These are phyloP conservation scores for Platanthera zijinensis DNA, from an alignment of 106 monocot species.

Conservation along the genomic window DNA sequence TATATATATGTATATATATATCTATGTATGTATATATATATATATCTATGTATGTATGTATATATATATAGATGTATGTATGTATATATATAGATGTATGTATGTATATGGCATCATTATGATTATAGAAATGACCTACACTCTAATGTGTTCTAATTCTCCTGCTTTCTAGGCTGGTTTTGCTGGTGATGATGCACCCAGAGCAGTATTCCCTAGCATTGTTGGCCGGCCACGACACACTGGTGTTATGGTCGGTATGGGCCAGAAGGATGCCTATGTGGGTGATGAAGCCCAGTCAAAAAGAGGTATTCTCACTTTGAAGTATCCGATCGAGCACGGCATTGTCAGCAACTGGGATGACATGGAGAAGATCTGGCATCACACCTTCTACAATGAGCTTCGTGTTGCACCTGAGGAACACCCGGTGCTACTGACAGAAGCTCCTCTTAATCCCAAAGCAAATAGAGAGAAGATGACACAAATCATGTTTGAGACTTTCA, in stretches of 20 bases:
- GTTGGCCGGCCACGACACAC: slow-evolving; percentile 15
- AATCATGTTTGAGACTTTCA: slow-evolving; percentile 19
- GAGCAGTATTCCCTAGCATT: slow-evolving; percentile 18
- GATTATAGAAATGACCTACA: not conserved
- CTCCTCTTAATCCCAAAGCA: slow-evolving; percentile 17
- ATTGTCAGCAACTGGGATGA: slow-evolving; percentile 21
- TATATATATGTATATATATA: too few relatives aligned
- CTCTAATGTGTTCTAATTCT: not conserved
- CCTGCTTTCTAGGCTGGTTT: slow-evolving; percentile 10
- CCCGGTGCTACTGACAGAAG: slow-evolving; percentile 12
- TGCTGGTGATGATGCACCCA: slow-evolving; percentile 19
- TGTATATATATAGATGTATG: too few relatives aligned
- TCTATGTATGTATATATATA: too few relatives aligned
- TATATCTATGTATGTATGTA: too few relatives aligned
- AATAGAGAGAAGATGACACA: slow-evolving; percentile 21
- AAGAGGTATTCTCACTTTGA: slow-evolving; percentile 20
- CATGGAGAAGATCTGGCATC: slow-evolving; percentile 25
- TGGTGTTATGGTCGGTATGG: slow-evolving; percentile 21
- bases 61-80: too few relatives aligned
- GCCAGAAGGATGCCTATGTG: slow-evolving; percentile 19
- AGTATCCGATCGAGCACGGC: slow-evolving; percentile 17
- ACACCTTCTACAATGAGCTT: slow-evolving; percentile 19
- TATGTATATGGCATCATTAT: not conserved
- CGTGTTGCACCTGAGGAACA: slow-evolving; percentile 16
- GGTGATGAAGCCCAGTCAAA: slow-evolving; percentile 17